phyloP scores from a whole-genome alignment of 345 rosid genomes.

The Dipteronia dyeriana region DNA sequence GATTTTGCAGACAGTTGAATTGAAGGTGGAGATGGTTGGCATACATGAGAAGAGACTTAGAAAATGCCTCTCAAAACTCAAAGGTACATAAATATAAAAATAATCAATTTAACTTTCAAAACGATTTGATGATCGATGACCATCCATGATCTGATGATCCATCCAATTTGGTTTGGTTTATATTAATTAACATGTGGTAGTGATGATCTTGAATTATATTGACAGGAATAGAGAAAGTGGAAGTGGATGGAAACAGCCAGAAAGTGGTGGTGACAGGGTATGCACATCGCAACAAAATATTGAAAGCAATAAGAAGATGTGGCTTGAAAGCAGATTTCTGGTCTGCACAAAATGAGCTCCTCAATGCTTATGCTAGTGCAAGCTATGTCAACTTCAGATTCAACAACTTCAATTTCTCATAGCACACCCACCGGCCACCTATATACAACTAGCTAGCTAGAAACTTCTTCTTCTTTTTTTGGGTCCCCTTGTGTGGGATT shows the following conservation, averaged over 20 bases:
- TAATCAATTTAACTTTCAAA: too few species aligned
- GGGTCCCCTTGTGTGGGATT: neutral
- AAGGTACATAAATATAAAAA: slow-evolving; percentile 17
- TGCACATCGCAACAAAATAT: slow-evolving; percentile 41
- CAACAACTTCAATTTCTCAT: slow-evolving; percentile 35
- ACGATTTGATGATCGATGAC: neutral
- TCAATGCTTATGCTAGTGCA: slow-evolving; percentile 39
- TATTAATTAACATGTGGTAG: too few species aligned
- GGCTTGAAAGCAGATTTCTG: slow-evolving; percentile 52
- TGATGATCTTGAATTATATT: too few species aligned
- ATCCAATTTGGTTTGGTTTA: neutral
- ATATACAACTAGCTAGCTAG: neutral
- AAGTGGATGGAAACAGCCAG: slow-evolving; percentile 44
- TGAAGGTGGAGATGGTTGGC: slow-evolving; percentile 55
- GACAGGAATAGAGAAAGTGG: slow-evolving; percentile 54
- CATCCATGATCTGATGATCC: too few species aligned
- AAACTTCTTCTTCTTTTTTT: neutral
- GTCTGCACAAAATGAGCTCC: slow-evolving; percentile 46
- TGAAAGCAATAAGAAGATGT: slow-evolving; percentile 44
- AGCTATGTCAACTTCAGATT: slow-evolving; percentile 38
- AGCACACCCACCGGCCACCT: neutral
- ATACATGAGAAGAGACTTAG: slow-evolving; percentile 49
- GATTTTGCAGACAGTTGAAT: slow-evolving; percentile 42
- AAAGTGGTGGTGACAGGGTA: slow-evolving; percentile 47
- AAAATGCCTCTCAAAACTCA: slow-evolving; percentile 44